phyloP scores from a whole-genome alignment of 768 basidiomycete genomes.

The Hericium rajendrae region DNA sequence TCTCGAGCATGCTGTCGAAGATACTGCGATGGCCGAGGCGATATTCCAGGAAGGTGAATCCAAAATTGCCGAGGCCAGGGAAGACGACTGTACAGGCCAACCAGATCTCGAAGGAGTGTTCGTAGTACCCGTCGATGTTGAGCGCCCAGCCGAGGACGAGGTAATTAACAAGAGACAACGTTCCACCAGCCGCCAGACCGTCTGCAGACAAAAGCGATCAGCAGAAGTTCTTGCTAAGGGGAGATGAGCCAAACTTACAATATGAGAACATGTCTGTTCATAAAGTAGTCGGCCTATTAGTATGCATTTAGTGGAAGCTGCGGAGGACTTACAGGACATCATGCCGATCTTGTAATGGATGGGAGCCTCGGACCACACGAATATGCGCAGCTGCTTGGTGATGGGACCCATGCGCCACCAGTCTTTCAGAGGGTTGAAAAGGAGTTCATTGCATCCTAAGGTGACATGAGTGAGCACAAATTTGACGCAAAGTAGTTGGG shows the following conservation, averaged over 20 bases:
- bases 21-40: slow-evolving; percentile 50
- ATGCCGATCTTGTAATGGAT: slow-evolving; percentile 78
- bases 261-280: slow-evolving; percentile 35
- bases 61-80: slow-evolving; percentile 59
- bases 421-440: slow-evolving; percentile 73
- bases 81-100: slow-evolving; percentile 63
- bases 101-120: slow-evolving; percentile 67
- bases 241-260: slow-evolving; percentile 18
- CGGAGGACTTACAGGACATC: slow-evolving; percentile 49
- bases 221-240: not conserved
- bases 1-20: slow-evolving; percentile 43
- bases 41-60: slow-evolving; percentile 61
- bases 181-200: slow-evolving; percentile 53
- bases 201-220: slow-evolving; percentile 20
- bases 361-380: slow-evolving; percentile 69
- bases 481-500: not conserved
- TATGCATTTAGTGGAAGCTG: not conserved
- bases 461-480: not conserved
- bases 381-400: slow-evolving; percentile 67
- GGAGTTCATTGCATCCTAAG: slow-evolving; percentile 61
- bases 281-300: not conserved
- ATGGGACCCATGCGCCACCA: slow-evolving; percentile 81
- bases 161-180: slow-evolving; percentile 62
- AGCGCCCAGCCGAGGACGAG: slow-evolving; percentile 53
- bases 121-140: slow-evolving; percentile 59